Conservation (phyloP, 2,329 filamentous ascomycete genomes). For the Hypoxylon sp. region DNA sequence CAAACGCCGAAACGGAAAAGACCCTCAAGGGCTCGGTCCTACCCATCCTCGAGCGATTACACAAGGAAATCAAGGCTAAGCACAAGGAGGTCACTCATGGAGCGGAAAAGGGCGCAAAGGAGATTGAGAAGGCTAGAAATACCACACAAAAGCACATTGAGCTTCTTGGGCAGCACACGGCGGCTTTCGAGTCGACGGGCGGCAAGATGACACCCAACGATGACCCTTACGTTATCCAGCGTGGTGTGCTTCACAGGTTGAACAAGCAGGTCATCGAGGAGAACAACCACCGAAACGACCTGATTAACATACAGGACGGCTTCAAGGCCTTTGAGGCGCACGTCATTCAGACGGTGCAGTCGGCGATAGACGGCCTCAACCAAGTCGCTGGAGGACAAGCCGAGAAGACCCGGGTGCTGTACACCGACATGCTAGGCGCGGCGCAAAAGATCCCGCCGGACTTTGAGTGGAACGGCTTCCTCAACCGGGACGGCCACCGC, state of each 20-base stretch:
- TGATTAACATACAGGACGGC: conserved; percentile 89
- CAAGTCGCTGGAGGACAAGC: conserved; percentile 81
- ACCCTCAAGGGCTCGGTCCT: conserved; percentile 85
- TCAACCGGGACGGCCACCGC: conserved; percentile 71
- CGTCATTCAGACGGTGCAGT: conserved; percentile 82
- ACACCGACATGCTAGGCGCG: conserved; percentile 81
- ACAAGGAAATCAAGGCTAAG: conserved; percentile 97
- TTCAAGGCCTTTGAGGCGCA: conserved; percentile 90
- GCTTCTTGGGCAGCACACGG: conserved; percentile 85
- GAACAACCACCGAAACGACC: conserved; percentile 93
- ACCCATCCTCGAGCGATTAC: conserved; percentile 87
- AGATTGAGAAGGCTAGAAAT: conserved; percentile 87
- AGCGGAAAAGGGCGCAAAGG: conserved; percentile 84
- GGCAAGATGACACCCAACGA: conserved; percentile 75
- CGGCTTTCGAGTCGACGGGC: conserved; percentile 78
- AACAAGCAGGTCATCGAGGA: conserved; percentile 93
- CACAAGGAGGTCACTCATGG: conserved; percentile 86
- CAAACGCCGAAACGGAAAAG: conserved; percentile 90
- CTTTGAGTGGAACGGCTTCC: conserved; percentile 92
- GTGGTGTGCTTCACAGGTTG: conserved; percentile 82
- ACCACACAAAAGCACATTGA: conserved; percentile 96
- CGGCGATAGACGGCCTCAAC: conserved; percentile 83
- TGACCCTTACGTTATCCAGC: conserved; percentile 88
- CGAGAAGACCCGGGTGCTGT: conserved; percentile 82
- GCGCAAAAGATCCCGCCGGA: conserved; percentile 81